These are phyloP conservation scores for Nicotiana tabacum DNA, from an alignment of 257 asterid species.

Conservation along the genomic window DNA sequence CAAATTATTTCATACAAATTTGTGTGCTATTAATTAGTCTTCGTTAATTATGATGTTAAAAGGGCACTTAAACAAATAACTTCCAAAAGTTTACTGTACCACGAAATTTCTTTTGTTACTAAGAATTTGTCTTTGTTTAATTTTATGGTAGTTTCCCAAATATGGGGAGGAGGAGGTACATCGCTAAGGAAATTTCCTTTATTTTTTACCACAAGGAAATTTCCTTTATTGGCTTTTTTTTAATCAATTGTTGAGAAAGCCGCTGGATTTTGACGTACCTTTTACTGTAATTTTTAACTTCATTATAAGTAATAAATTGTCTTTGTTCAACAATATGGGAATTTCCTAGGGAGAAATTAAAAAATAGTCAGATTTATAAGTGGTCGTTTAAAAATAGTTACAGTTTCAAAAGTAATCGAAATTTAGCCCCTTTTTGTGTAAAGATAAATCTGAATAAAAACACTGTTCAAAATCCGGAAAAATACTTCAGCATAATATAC, in stretches of 20 bases:
- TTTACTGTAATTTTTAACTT: too few species aligned
- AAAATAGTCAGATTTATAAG: too few species aligned
- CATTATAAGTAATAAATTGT: neutral
- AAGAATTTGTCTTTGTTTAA: neutral
- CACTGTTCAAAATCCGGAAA: too few species aligned
- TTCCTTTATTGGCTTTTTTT: neutral
- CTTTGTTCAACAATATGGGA: neutral
- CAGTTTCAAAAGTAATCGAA: too few species aligned
- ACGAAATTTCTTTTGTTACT: neutral
- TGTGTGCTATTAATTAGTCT: neutral
- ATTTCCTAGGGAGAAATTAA: neutral
- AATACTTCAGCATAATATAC: too few species aligned
- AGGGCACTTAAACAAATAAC: neutral
- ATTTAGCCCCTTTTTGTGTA: too few species aligned
- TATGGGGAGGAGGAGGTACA: neutral
- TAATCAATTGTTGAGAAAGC: too few species aligned
- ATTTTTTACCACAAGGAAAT: neutral
- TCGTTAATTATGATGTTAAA: neutral
- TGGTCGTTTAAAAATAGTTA: too few species aligned
- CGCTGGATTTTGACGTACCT: too few species aligned
- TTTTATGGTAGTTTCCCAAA: neutral
- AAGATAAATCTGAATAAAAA: too few species aligned
- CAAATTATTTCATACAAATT: neutral
- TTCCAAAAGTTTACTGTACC: neutral
- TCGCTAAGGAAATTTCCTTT: neutral